Conservation (phyloP, 129 eudicot genomes). For the Calendula officinalis region DNA sequence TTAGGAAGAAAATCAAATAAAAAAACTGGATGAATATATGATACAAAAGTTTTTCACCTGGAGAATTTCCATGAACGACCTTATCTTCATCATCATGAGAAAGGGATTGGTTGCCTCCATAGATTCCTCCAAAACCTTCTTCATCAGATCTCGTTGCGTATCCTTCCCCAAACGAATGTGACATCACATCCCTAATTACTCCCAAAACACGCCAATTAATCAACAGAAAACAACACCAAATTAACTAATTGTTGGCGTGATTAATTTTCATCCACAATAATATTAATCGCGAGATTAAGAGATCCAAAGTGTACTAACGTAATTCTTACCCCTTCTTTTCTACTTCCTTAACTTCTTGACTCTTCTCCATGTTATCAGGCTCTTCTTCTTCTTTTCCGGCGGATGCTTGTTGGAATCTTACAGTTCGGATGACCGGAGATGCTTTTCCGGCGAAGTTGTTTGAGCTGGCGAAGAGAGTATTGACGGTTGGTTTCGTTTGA, state of each 20-base stretch:
- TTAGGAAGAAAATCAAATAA: too few relatives aligned
- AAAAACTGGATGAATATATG: too few relatives aligned
- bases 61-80: conserved; percentile 31
- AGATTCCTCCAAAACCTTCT: conserved; percentile 79
- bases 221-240: not conserved
- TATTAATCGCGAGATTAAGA: too few relatives aligned
- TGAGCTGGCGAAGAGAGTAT: conserved; percentile 6
- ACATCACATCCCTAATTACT: conserved; percentile 57
- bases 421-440: conserved; percentile 12
- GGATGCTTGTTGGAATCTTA: conserved; percentile 41
- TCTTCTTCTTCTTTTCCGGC: conserved; percentile 36
- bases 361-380: not conserved
- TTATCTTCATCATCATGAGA: conserved; percentile 40
- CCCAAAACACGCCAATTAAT: not conserved
- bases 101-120: conserved; percentile 46
- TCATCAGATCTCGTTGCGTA: conserved; percentile 76
- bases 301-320: too few relatives aligned
- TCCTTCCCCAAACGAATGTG: conserved; percentile 58
- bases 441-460: conserved; percentile 25
- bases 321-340: conserved; percentile 31
- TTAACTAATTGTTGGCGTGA: too few relatives aligned
- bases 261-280: too few relatives aligned
- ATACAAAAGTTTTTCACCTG: too few relatives aligned
- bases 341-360: conserved; percentile 16
- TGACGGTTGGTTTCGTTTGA: conserved; percentile 27